These are phyloP conservation scores for Diaporthe batatas DNA, from an alignment of 2,329 filamentous ascomycete genomes.

Conservation along the genomic window DNA sequence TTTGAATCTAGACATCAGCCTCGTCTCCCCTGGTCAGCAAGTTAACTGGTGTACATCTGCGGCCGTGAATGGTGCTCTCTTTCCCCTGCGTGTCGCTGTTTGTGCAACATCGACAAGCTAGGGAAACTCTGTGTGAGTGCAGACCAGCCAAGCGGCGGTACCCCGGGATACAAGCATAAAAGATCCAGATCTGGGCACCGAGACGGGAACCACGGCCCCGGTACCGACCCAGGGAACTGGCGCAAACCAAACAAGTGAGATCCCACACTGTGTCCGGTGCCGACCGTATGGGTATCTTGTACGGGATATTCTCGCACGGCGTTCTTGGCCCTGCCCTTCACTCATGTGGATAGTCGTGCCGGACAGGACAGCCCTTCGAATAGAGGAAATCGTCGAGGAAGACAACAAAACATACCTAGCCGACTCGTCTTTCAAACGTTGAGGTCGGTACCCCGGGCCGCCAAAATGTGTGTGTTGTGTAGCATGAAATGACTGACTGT, in stretches of 20 bases:
- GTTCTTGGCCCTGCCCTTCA: not conserved
- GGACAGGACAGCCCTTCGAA: not conserved
- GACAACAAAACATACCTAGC: too few relatives aligned
- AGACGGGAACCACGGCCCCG: not conserved
- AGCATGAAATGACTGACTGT: not conserved
- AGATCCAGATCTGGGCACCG: not conserved
- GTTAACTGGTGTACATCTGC: not conserved
- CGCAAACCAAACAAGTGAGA: not conserved
- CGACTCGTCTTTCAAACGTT: not conserved
- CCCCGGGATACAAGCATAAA: not conserved
- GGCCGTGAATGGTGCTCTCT: not conserved
- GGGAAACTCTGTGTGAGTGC: too few relatives aligned
- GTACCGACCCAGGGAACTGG: not conserved
- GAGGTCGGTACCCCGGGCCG: not conserved
- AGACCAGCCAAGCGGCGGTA: not conserved
- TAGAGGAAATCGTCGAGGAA: not conserved
- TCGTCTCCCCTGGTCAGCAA: not conserved
- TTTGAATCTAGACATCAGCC: not conserved
- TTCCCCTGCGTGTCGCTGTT: not conserved
- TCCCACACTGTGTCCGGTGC: conserved; percentile 26
- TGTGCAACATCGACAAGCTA: not conserved
- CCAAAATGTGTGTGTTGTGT: not conserved
- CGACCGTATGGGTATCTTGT: not conserved
- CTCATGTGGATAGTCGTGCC: too few relatives aligned
- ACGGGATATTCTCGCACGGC: not conserved